Base-by-base conservation (phyloP, 371 early-diverging fungal species). In the Mucor piriformis region DNA sequence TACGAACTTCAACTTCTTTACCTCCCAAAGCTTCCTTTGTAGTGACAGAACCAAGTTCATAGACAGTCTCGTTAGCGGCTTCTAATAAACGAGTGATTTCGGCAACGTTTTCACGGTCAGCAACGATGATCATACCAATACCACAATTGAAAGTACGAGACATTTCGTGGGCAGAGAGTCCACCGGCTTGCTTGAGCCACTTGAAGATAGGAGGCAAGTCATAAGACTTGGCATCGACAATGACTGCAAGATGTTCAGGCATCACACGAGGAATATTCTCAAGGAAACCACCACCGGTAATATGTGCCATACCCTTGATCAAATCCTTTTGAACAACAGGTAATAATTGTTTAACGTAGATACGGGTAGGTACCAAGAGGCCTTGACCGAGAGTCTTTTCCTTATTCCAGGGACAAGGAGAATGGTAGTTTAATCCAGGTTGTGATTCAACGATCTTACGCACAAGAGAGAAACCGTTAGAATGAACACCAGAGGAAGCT, bases 121-220 rank as follows among this genome's bases (percentile, higher is more conserved):
- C 94, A 24, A 97, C 86, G 3, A 97, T 70, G 27, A 96, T 90
- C 97, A 98, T 96, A 62, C 98, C 98, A 56, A 97, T 91, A 67
- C 98, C 98, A 75, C 97, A 97, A 86, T 98, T 98, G 83, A 98
- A 98, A 0, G 98, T 97, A 53, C 97, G 85, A 8, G 94, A 87
- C 88, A 98, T 88, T 74, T 98, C 98, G 56, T 74, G 85, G 50
- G 86, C 82, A 10, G 87, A 84, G n/a, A 94, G 82, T 55, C 88
- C 86, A 57, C 98, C 98, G 8, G 90, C 83, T 58, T 81, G 68
- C 83, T 93, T 92, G 59, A 96, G 72, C 97, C 97, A 98, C 66
- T 87, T 84, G 84, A 98, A 98, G 52, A 97, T 91, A n/a, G 89
- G 82, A 18, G 92, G 92, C 58, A 96, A 81, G 38, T 83, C 84